Conservation (phyloP, 1,139 yeast genomes). For the Magnusiomyces suaveolens region DNA sequence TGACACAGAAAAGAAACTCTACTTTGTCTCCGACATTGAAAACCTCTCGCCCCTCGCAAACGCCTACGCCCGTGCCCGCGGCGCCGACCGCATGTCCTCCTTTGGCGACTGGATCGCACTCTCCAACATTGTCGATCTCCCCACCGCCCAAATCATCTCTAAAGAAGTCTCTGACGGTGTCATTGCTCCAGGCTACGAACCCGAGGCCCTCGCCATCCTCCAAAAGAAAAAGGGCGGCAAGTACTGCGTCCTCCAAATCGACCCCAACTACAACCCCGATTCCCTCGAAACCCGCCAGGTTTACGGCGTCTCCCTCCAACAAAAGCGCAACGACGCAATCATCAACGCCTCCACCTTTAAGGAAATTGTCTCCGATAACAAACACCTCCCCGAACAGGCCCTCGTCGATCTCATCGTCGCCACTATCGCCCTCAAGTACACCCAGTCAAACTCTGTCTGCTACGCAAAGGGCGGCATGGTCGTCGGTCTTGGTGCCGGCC, state of each 20-base stretch:
- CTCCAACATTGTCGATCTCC: constrained; percentile 68
- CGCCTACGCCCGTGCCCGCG: constrained; percentile 98
- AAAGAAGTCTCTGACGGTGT: constrained; percentile 98
- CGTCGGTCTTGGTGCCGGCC: constrained; percentile 97
- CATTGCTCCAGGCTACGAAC: constrained; percentile 92
- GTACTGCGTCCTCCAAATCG: constrained; percentile 91
- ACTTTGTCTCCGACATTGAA: constrained; percentile 90
- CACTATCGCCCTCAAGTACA: constrained; percentile 91
- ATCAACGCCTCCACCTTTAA: constrained; percentile 80
- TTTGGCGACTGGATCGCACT: constrained; percentile 77
- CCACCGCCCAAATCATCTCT: constrained; percentile 88
- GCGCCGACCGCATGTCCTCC: constrained; percentile 99
- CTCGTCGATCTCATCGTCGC: constrained; percentile 89
- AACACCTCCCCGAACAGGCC: constrained; percentile 83
- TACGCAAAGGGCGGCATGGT: constrained; percentile 99
- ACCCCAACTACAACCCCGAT: constrained; percentile 85
- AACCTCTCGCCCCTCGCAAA: constrained; percentile 92
- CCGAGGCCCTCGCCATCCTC: constrained; percentile 82
- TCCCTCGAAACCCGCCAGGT: constrained; percentile 83
- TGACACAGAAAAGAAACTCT: constrained; percentile 86
- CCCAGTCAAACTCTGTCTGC: constrained; percentile 96
- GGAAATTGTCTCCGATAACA: constrained; percentile 83
- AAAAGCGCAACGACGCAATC: constrained; percentile 95
- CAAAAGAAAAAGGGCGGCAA: constrained; percentile 93
- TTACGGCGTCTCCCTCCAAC: constrained; percentile 88